phyloP scores from a whole-genome alignment of 2,329 filamentous ascomycete genomes.

The Trematosphaeria pertusa region DNA sequence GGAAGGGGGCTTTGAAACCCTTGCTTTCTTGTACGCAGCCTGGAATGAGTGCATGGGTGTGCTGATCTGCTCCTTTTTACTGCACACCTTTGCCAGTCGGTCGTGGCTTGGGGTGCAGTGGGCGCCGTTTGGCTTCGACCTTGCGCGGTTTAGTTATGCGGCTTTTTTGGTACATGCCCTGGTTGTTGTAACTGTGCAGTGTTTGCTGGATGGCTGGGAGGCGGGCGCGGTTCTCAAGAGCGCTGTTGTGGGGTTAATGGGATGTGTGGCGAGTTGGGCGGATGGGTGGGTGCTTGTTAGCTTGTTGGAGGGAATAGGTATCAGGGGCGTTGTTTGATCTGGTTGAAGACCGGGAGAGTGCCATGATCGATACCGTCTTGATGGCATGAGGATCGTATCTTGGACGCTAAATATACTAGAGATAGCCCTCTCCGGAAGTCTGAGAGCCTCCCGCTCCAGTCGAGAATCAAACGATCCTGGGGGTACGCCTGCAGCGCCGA shows the following conservation, averaged over 20 bases:
- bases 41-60: constrained; percentile 20
- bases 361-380: no score
- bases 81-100: constrained; percentile 4
- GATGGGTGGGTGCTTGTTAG: not conserved
- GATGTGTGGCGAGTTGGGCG: constrained; percentile 7
- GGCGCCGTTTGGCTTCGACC: constrained; percentile 5
- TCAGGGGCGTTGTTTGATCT: not conserved
- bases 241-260: constrained; percentile 16
- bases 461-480: no score
- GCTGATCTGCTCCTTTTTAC: not conserved
- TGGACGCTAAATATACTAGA: no score
- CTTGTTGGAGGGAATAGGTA: not conserved
- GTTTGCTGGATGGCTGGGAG: constrained; percentile 8
- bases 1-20: constrained; percentile 13
- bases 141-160: constrained; percentile 23
- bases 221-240: constrained; percentile 10
- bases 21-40: constrained; percentile 16
- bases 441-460: no score
- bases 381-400: no score
- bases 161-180: constrained; percentile 24
- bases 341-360: no score
- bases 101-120: constrained; percentile 2
- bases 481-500: no score
- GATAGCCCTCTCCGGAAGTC: no score
- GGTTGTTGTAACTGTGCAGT: constrained; percentile 18